phyloP scores from a whole-genome alignment of 768 basidiomycete species.

The Lentinula guzmanii region DNA sequence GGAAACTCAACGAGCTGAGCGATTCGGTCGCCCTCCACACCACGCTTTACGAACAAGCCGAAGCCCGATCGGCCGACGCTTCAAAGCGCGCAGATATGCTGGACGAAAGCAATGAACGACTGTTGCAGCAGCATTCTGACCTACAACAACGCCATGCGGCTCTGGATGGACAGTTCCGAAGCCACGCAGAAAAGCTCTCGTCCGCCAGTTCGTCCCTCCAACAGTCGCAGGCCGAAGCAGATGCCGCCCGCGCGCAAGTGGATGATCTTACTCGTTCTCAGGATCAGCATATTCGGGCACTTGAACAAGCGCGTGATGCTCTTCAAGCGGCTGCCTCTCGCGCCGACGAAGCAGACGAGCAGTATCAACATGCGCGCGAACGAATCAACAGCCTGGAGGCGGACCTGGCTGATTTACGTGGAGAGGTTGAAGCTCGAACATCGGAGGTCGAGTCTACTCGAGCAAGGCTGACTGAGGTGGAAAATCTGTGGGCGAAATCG shows the following conservation, averaged over 20 bases:
- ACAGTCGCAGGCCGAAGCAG: conserved; percentile 75
- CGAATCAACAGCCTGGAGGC: conserved; percentile 66
- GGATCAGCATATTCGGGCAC: conserved; percentile 81
- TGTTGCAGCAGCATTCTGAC: conserved; percentile 58
- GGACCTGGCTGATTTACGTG: conserved; percentile 73
- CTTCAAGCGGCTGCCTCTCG: conserved; percentile 71
- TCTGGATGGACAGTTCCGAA: conserved; percentile 63
- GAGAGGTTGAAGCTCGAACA: conserved; percentile 72
- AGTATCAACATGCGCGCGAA: conserved; percentile 65
- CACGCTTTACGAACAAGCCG: conserved; percentile 72
- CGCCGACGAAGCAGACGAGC: conserved; percentile 70
- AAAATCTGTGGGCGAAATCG: conserved; percentile 88
- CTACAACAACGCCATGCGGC: conserved; percentile 58
- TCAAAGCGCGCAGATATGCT: conserved; percentile 68
- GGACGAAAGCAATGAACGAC: conserved; percentile 62
- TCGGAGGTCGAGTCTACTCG: conserved; percentile 70
- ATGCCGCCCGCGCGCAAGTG: conserved; percentile 56
- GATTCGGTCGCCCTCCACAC: conserved; percentile 74
- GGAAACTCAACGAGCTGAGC: conserved; percentile 63
- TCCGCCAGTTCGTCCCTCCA: conserved; percentile 68
- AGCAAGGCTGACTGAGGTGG: conserved; percentile 66
- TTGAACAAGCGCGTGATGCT: conserved; percentile 81
- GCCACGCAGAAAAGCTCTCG: conserved; percentile 71
- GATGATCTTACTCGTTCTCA: conserved; percentile 65
- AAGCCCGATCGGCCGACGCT: conserved; percentile 71